A percentile compares a stretch with the other conserved stretches of the same genome.
Evolutionary conservation across 2,329 filamentous ascomycete species (phyloP).

Genomic region (Hypoxylon sp.): DNA sequence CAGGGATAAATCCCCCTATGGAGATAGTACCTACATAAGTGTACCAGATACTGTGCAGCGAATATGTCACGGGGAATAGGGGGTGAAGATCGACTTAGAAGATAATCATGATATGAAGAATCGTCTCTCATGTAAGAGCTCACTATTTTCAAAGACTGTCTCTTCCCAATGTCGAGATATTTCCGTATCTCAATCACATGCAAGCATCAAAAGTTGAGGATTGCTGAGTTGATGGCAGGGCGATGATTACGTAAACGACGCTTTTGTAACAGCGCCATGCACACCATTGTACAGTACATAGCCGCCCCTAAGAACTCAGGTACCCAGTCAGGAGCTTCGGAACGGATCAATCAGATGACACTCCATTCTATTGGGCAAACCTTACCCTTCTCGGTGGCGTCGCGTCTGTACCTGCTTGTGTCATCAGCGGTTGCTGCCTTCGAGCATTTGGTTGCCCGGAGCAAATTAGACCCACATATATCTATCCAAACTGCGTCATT

Average conservation of each 20-base stretch:
- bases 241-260: slow-evolving; percentile 15
- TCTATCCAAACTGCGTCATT: slow-evolving; percentile 27
- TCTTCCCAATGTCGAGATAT: neutral
- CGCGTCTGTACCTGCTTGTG: slow-evolving; percentile 43
- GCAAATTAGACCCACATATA: slow-evolving; percentile 31
- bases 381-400: slow-evolving; percentile 29
- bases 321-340: slow-evolving; percentile 27
- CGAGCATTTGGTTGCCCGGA: slow-evolving; percentile 34
- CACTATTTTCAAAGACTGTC: neutral
- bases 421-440: slow-evolving; percentile 46
- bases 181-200: slow-evolving; percentile 19
- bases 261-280: slow-evolving; percentile 19
- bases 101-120: neutral
- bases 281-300: slow-evolving; percentile 37
- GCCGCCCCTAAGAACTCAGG: neutral
- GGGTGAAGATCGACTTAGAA: neutral
- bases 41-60: too few relatives aligned
- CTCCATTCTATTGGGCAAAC: slow-evolving; percentile 28
- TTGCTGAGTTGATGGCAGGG: slow-evolving; percentile 4
- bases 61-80: neutral
- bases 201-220: neutral
- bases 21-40: too few relatives aligned
- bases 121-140: neutral
- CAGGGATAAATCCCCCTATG: too few relatives aligned
- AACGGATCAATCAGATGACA: slow-evolving; percentile 34